Percentiles rank a stretch among this genome's conserved stretches.
These are phyloP conservation scores for Oropetium thomaeum DNA, from an alignment of 176 grass and related monocot species.

Conservation along the genomic window DNA sequence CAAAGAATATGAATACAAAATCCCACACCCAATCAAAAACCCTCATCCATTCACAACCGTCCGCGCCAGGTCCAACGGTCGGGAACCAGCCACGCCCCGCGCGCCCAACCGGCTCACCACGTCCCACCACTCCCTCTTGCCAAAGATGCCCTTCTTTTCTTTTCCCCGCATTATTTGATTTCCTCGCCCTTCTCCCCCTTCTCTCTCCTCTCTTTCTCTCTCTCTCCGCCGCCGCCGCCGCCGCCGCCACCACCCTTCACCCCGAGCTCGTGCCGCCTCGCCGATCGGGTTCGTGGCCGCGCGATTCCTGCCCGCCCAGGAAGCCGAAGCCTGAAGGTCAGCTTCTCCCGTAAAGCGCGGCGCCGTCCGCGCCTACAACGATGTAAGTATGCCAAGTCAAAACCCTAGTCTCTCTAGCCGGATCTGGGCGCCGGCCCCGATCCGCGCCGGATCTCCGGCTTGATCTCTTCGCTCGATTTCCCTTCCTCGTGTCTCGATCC, in stretches of 20 bases:
- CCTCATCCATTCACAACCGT: neutral
- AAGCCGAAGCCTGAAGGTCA: neutral
- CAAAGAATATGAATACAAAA: neutral
- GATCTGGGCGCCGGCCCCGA: slow-evolving; percentile 22
- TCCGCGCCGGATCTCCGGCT: slow-evolving; percentile 10
- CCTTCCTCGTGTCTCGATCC: neutral
- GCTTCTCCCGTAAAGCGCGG: neutral
- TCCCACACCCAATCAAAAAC: slow-evolving; percentile 21
- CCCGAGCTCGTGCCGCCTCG: neutral
- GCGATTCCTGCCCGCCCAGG: neutral
- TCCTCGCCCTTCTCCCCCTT: neutral
- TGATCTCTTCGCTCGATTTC: neutral
- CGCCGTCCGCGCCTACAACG: neutral
- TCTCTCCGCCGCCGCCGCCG: slow-evolving; percentile 18
- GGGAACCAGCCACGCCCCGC: neutral
- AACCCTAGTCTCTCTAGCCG: slow-evolving; percentile 26
- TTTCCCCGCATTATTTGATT: slow-evolving; percentile 48
- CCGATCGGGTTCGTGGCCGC: slow-evolving; percentile 16
- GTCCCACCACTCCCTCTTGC: slow-evolving; percentile 19
- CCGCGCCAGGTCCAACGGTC: neutral
- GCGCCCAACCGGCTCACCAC: slow-evolving; percentile 17
- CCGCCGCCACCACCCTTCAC: neutral
- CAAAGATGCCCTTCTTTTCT: slow-evolving; percentile 32
- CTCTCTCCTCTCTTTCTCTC: neutral
- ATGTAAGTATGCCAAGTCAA: slow-evolving; percentile 32